phyloP scores from a whole-genome alignment of 1,284 basidiomycete species.

The Singerocomus inundabilis region DNA sequence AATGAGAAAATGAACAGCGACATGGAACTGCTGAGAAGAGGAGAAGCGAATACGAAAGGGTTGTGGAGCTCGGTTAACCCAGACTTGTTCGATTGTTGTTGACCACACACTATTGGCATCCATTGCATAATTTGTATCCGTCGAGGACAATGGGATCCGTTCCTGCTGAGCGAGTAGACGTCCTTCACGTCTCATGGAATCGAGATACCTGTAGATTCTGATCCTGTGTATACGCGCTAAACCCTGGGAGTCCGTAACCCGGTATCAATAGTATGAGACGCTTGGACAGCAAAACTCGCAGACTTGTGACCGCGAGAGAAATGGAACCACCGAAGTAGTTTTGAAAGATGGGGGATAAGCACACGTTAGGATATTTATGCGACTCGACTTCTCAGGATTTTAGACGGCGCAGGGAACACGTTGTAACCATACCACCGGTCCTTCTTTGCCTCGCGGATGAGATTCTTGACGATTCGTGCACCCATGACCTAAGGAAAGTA shows the following conservation, averaged over 20 bases:
- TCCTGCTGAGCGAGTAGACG: neutral
- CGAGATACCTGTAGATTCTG: neutral
- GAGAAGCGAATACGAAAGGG: neutral
- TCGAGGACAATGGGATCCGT: neutral
- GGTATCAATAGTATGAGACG: conserved; percentile 7
- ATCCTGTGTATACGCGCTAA: neutral
- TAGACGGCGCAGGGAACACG: conserved; percentile 12
- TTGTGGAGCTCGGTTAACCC: too few species aligned
- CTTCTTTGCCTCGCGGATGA: conserved; percentile 24
- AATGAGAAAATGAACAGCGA: neutral
- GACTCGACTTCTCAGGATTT: conserved; percentile 4
- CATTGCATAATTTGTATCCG: neutral
- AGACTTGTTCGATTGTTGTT: neutral
- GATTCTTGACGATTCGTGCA: conserved; percentile 1
- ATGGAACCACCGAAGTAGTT: conserved; percentile 11
- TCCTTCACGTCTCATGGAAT: neutral
- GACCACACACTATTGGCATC: too few species aligned
- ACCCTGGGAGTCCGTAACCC: conserved; percentile 1
- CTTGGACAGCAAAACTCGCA: conserved; percentile 5
- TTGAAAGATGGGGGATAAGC: conserved; percentile 7
- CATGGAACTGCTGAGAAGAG: neutral
- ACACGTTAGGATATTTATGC: conserved; percentile 20
- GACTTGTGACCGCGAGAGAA: conserved; percentile 5
- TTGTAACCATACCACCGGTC: conserved; percentile 7
- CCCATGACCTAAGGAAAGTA: neutral